Conservation (phyloP, 768 basidiomycete species). For the Leccinum aurantiacum region DNA sequence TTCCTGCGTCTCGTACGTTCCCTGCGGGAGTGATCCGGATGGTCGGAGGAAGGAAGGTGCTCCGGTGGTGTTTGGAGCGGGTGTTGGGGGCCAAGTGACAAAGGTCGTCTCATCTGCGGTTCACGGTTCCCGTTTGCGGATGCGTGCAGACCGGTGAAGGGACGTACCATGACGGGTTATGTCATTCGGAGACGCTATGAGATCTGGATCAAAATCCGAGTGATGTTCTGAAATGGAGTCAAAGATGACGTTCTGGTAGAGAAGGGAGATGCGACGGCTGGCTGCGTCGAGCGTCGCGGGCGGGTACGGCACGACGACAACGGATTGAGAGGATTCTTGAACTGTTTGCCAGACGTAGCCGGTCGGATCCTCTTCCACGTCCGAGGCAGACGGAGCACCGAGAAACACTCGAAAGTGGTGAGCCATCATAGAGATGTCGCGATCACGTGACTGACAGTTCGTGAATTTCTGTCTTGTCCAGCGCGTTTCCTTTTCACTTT, state of each 20-base stretch:
- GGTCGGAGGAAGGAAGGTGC: constrained; percentile 28
- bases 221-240: constrained; percentile 41
- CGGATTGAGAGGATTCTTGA: not conserved
- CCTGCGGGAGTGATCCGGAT: constrained; percentile 27
- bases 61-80: constrained; percentile 22
- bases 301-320: constrained; percentile 33
- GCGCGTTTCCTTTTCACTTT: not conserved
- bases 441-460: constrained; percentile 29
- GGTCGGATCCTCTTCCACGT: constrained; percentile 35
- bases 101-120: constrained; percentile 46
- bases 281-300: constrained; percentile 63
- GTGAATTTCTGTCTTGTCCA: constrained; percentile 25
- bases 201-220: constrained; percentile 27
- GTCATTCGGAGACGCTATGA: constrained; percentile 15
- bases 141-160: constrained; percentile 4
- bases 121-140: constrained; percentile 2
- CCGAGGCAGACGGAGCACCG: constrained; percentile 42
- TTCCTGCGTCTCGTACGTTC: constrained; percentile 44
- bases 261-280: constrained; percentile 62
- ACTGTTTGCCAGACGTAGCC: constrained; percentile 47
- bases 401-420: constrained; percentile 50
- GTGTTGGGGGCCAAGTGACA: constrained; percentile 61
- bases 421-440: constrained; percentile 32
- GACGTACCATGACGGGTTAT: constrained; percentile 16
- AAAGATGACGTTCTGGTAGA: constrained; percentile 77